phyloP scores from a whole-genome alignment of 2,329 filamentous ascomycete genomes.

The Trichophyton verrucosum region DNA sequence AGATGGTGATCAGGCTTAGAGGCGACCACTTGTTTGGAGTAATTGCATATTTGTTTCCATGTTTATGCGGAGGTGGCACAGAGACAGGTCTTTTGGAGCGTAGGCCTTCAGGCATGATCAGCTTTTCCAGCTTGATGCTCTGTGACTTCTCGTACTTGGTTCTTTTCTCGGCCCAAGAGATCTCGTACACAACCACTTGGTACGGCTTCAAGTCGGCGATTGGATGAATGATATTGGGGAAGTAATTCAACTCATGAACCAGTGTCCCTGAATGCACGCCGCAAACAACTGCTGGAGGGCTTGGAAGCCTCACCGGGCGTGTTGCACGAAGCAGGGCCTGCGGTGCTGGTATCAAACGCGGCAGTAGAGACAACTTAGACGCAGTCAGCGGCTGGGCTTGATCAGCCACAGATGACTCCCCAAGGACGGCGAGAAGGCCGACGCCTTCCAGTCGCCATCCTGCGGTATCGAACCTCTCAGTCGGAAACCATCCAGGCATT shows the following conservation, averaged over 20 bases:
- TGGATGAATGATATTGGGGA: slow-evolving; percentile 49
- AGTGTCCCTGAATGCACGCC: slow-evolving; percentile 48
- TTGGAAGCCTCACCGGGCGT: slow-evolving; percentile 45
- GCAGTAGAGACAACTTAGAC: slow-evolving; percentile 46
- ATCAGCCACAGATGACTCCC: slow-evolving; percentile 47
- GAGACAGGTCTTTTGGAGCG: neutral
- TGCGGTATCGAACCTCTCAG: neutral
- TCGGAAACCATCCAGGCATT: slow-evolving; percentile 7
- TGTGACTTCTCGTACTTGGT: slow-evolving; percentile 5
- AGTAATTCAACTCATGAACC: slow-evolving; percentile 47
- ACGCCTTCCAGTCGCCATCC: slow-evolving; percentile 49
- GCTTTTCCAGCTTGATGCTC: neutral
- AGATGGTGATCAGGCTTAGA: slow-evolving; percentile 41
- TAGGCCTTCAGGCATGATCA: slow-evolving; percentile 2
- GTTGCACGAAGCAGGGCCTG: slow-evolving; percentile 48
- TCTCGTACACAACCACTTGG: slow-evolving; percentile 40
- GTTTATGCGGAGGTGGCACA: neutral
- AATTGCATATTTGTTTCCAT: slow-evolving; percentile 7
- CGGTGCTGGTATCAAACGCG: slow-evolving; percentile 50
- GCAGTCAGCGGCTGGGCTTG: slow-evolving; percentile 48
- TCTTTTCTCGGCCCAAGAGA: slow-evolving; percentile 27
- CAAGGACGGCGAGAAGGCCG: slow-evolving; percentile 50
- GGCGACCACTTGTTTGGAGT: slow-evolving; percentile 37
- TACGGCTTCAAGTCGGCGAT: slow-evolving; percentile 27
- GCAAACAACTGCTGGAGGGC: slow-evolving; percentile 42